These are phyloP conservation scores for Vaccinium corymbosum DNA, from an alignment of 148 eudicot species.

Conservation along the genomic window DNA sequence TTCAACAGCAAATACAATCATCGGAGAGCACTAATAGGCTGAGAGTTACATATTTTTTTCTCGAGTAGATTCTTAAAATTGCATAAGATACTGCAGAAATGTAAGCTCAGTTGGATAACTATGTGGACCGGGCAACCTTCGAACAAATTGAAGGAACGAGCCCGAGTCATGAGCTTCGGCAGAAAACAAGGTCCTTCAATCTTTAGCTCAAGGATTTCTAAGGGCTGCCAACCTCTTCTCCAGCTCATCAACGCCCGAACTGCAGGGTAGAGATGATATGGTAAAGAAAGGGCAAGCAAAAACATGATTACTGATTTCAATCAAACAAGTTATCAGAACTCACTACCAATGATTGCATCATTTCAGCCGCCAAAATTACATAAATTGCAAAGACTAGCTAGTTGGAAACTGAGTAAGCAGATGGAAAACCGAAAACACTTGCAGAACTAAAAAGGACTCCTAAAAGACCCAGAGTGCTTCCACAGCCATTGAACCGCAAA, in stretches of 20 bases:
- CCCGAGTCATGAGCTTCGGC: neutral
- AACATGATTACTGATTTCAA: neutral
- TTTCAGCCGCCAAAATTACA: neutral
- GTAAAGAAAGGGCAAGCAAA: neutral
- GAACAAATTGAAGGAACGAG: constrained; percentile 1
- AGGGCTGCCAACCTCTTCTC: constrained; percentile 93
- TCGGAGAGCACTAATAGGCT: neutral
- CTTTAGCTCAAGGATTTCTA: constrained; percentile 48
- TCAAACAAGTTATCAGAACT: neutral
- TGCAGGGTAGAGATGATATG: constrained; percentile 24
- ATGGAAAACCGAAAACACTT: too few relatives aligned
- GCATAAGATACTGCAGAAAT: neutral
- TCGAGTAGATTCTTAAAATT: too few relatives aligned
- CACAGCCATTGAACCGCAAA: neutral
- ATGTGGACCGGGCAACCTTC: neutral
- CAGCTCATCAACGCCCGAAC: constrained; percentile 74
- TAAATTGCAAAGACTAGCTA: neutral
- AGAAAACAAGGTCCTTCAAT: neutral
- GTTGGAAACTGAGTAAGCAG: too few relatives aligned
- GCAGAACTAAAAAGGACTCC: too few relatives aligned
- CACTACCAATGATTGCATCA: neutral
- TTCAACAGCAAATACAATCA: neutral
- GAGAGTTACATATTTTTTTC: neutral
- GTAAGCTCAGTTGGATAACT: constrained; percentile 5
- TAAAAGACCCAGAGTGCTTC: neutral